Conservation (phyloP, 73 alveolate species). For the Tetrahymena elliotti region DNA sequence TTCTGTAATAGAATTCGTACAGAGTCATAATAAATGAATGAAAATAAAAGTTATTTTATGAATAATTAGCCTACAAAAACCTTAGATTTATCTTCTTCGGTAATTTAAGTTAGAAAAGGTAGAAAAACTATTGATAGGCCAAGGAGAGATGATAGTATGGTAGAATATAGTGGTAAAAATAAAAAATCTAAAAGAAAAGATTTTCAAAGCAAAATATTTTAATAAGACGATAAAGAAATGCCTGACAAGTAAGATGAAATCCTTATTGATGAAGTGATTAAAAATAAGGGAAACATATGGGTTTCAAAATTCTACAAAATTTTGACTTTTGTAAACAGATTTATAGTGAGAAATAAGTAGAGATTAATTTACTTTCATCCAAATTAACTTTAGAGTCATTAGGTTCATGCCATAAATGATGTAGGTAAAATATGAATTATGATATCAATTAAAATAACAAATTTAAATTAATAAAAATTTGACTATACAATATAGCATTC, state of each 20-base stretch:
- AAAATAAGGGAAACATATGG: not conserved
- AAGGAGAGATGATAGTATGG: not conserved
- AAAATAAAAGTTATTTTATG: not conserved
- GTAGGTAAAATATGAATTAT: not conserved
- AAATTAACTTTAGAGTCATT: not conserved
- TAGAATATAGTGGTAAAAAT: not conserved
- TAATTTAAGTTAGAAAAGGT: not conserved
- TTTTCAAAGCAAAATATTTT: not conserved
- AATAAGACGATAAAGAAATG: not conserved
- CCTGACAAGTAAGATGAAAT: not conserved
- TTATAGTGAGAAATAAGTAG: not conserved
- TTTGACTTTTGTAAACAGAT: not conserved
- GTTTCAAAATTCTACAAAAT: not conserved
- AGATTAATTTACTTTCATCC: not conserved
- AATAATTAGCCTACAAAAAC: not conserved
- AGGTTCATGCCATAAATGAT: not conserved
- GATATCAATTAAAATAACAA: not conserved
- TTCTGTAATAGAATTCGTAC: not conserved
- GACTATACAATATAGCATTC: no score
- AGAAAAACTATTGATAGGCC: not conserved
- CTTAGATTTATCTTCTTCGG: not conserved
- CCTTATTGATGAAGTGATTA: not conserved
- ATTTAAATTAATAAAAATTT: no score
- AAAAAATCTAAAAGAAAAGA: not conserved
- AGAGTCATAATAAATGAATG: not conserved